phyloP scores from a whole-genome alignment of 2,329 filamentous ascomycete species.

The Biscogniauxia mediterranea region DNA sequence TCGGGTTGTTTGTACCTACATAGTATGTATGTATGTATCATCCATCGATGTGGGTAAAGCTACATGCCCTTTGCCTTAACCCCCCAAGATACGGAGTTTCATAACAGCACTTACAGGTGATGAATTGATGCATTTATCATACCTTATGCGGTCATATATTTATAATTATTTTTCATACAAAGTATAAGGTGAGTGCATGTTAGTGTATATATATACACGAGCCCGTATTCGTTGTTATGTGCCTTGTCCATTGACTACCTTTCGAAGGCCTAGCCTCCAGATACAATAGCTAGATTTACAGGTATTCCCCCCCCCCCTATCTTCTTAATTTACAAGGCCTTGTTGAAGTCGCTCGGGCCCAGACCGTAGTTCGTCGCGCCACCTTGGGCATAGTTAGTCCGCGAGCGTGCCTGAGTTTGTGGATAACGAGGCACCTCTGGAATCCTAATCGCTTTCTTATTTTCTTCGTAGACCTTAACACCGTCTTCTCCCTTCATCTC shows the following conservation, averaged over 20 bases:
- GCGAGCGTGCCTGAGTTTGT: neutral
- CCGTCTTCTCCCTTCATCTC: slow-evolving; percentile 41
- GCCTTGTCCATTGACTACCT: neutral
- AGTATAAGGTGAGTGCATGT: no score
- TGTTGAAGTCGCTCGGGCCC: neutral
- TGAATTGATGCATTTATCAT: no score
- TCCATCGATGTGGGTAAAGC: no score
- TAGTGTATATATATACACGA: neutral
- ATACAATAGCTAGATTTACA: slow-evolving; percentile 3
- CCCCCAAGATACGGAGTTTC: no score
- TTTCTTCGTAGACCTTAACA: slow-evolving; percentile 32
- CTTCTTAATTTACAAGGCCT: neutral
- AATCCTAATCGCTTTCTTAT: slow-evolving; percentile 6
- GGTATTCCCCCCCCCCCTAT: neutral
- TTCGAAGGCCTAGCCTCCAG: neutral
- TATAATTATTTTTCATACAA: no score
- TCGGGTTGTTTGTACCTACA: no score
- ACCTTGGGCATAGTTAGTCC: slow-evolving; percentile 25
- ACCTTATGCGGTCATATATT: no score
- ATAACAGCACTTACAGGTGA: no score
- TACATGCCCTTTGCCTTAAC: no score
- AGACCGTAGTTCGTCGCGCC: slow-evolving; percentile 41
- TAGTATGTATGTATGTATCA: no score
- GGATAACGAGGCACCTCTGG: slow-evolving; percentile 8
- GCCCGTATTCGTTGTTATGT: neutral